Evolutionary conservation across 106 monocot genomes (phyloP).

Genomic region (Allium sativum): DNA sequence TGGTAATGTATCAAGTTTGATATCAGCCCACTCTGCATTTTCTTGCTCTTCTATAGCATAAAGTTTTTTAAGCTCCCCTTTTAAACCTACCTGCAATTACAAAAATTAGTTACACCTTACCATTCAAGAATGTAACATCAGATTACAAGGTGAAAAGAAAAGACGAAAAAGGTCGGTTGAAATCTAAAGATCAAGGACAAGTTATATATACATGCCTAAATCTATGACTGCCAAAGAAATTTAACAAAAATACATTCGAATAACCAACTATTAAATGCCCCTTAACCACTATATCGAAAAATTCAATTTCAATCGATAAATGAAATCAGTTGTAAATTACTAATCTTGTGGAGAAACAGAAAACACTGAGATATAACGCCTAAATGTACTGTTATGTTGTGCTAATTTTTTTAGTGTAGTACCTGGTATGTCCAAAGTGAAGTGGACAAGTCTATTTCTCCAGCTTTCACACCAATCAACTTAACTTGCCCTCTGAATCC

Average conservation of each 20-base stretch:
- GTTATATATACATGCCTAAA: no score
- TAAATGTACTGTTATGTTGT: neutral
- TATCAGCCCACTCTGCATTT: conserved; percentile 42
- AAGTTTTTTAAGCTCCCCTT: conserved; percentile 56
- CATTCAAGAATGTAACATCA: no score
- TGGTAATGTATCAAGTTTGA: conserved; percentile 23
- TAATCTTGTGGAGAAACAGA: no score
- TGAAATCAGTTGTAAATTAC: no score
- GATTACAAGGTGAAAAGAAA: no score
- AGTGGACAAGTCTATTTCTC: conserved; percentile 51
- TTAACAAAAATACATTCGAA: no score
- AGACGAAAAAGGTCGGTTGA: neutral
- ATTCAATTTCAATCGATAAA: no score
- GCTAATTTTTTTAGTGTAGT: neutral
- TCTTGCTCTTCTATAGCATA: conserved; percentile 45
- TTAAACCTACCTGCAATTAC: conserved; percentile 58
- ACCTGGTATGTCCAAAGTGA: conserved; percentile 87
- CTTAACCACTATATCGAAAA: no score
- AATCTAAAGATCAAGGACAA: no score
- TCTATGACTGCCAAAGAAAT: no score
- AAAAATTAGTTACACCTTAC: neutral
- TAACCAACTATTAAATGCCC: no score
- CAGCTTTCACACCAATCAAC: conserved; percentile 53
- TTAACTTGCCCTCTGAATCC: conserved; percentile 70
- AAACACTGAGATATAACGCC: no score